Conservation (phyloP, 148 eudicot genomes). For the Rhododendron kiyosumense region DNA sequence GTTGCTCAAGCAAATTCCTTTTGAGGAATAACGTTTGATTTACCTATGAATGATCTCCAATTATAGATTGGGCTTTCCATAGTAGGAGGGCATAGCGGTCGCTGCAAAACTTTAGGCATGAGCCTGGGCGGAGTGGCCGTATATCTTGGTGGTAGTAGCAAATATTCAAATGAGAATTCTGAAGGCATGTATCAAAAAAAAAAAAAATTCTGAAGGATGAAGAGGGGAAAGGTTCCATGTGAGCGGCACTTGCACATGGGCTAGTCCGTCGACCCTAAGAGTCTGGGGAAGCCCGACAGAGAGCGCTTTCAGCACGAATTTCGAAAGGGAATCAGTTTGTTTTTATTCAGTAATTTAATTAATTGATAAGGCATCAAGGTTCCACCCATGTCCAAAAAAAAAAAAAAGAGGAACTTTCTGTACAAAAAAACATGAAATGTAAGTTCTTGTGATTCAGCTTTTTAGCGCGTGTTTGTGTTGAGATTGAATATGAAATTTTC, state of each 20-base stretch:
- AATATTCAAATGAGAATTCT: no score
- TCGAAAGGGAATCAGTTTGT: background rate
- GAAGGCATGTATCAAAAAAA: no score
- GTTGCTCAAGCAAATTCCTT: background rate
- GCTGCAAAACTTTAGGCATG: constrained; percentile 31
- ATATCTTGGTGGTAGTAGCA: no score
- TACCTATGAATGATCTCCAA: background rate
- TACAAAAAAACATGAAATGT: background rate
- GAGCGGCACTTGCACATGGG: no score
- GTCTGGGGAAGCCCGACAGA: constrained; percentile 10
- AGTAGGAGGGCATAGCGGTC: constrained; percentile 35
- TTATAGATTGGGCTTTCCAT: background rate
- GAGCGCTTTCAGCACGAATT: background rate
- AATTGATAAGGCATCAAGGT: background rate
- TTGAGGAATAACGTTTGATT: background rate
- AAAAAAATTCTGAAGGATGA: no score
- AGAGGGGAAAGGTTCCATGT: no score
- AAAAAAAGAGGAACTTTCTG: background rate
- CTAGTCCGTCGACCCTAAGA: no score
- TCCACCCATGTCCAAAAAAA: background rate
- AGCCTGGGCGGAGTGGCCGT: constrained; percentile 4
- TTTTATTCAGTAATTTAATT: background rate
- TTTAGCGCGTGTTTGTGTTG: background rate
- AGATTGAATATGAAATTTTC: background rate
- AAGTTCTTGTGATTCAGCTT: background rate